A percentile compares a stretch with the other conserved stretches of the same genome.
Evolutionary conservation across 305 asterid genomes (phyloP).

Genomic region (Rubia peregrina): DNA sequence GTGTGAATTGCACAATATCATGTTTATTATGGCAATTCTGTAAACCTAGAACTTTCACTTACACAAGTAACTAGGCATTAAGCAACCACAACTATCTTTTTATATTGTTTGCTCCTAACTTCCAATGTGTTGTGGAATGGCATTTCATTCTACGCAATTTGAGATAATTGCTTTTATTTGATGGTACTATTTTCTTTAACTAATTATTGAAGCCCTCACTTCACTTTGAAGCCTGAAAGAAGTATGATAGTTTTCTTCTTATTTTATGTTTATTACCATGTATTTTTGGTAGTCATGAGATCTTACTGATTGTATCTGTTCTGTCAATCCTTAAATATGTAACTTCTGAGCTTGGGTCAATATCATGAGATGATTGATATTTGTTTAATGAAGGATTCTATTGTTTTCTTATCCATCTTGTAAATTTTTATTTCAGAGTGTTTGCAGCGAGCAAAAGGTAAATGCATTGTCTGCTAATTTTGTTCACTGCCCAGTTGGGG

Average conservation of each 20-base stretch:
- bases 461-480: slow-evolving; percentile 96
- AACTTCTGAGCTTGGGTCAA: background rate
- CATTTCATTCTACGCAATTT: background rate
- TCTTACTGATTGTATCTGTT: background rate
- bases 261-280: background rate
- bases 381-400: background rate
- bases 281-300: background rate
- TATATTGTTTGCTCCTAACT: slow-evolving; percentile 74
- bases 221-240: background rate
- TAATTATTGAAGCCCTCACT: background rate
- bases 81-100: slow-evolving; percentile 58
- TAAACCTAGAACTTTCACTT: background rate
- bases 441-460: slow-evolving; percentile 78
- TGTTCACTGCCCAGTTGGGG: slow-evolving; percentile 82
- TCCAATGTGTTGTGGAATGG: slow-evolving; percentile 50
- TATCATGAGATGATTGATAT: background rate
- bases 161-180: background rate
- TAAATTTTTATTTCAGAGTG: slow-evolving; percentile 56
- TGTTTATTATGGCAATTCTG: background rate
- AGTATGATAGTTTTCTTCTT: background rate
- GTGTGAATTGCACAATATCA: slow-evolving; percentile 33
- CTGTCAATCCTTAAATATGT: slow-evolving; percentile 4
- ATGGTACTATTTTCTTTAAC: background rate
- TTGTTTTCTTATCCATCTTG: slow-evolving; percentile 21
- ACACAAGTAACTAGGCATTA: slow-evolving; percentile 17